Evolutionary conservation across 345 rosid genomes (phyloP), one percentile per base, ranked within the genome.

Genomic region (Ailanthus altissimus): DNA sequence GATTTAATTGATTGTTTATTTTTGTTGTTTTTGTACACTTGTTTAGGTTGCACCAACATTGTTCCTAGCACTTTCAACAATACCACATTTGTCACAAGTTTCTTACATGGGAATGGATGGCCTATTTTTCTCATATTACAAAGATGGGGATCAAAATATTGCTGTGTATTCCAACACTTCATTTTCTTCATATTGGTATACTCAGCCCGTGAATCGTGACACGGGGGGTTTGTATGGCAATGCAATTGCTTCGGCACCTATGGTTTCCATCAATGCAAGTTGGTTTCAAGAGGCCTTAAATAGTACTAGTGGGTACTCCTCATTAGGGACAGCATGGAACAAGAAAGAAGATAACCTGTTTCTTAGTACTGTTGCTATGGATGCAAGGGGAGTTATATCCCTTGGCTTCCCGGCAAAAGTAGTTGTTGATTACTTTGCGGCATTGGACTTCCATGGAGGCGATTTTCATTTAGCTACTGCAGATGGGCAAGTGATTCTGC

Each of bases 11-110:
- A 67, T 6, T 7, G n/a, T 21, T 45, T 36, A 11, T 26, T 25
- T 4, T 11, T 47, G 32, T 18, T 65, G 0, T 61, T 26, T 74
- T 49, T 9, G 38, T 58, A 45, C 20, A 18, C 23, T 18, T 20
- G 58, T 53, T 66, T 72, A 85, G 88, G 80, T 85, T 72, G 86
- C 86, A 42, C 86, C 88, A 6, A 61, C 54, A 4, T 72, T 85
- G 82, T 85, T 85, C 26, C 42, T 81, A 53, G 81, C 86, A 21
- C 80, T 85, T 28, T 66, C 84, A 47, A 75, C 83, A 8, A 76
- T 79, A 64, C 84, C 84, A 1, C 67, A 81, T 14, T 1, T 79
- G 8, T 58, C 78, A 36, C 85, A 79, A 51, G 72, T 79, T 50
- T 77, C 83, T 40, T 83, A 79, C 43, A 16, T 79, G 1, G 88